Evolutionary conservation across 192 early-diverging fungal species (phyloP), one percentile per base, ranked within the genome.

Genomic region (Coemansia sp.): DNA sequence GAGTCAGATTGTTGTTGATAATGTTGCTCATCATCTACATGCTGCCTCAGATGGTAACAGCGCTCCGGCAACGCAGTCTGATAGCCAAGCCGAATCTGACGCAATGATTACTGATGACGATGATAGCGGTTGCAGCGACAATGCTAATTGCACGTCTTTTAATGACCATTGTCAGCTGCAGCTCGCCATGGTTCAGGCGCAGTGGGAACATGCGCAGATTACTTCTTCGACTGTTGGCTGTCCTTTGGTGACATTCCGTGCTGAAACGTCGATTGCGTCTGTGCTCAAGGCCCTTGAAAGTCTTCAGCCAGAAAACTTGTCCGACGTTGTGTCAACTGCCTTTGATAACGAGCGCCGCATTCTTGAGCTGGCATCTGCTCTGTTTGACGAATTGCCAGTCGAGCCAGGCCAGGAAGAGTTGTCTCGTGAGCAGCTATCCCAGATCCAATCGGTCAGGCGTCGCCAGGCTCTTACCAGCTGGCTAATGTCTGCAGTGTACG

Each of bases 401-500:
- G 58, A 57, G 18, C 43, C 23, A 15, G 50, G 19, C 9, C 42
- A 54, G 0, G 9, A 34, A 1, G 40, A 52, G 18, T 10, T 37
- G 7, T 14, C 23, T 14, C 43, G 21, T 10, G 37, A 39, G 24
- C 69, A 75, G 21, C 22, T 44, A 17, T 50, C 17, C 9, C 74
- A 54, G 1, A 63, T 84, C 53, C 64, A 53, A 13, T 42, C 48
- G 14, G 71, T 79, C 9, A 62, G 74, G 27, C 74, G 83, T 24
- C 86, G 86, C 53, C 82, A 85, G 51, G 70, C 45, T 0, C 57
- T 91, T 12, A 84, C 80, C 22, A 44, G 52, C 12, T 90, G 89
- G 93, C 71, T 96, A 42, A 70, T 78, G 69, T 55, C 73, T 44
- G 71, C 84, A 12, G 85, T 86, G 45, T 37, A 74, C 40, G 49